Conservation (phyloP, 2,329 filamentous ascomycete species). For the Colletotrichum abscissum region DNA sequence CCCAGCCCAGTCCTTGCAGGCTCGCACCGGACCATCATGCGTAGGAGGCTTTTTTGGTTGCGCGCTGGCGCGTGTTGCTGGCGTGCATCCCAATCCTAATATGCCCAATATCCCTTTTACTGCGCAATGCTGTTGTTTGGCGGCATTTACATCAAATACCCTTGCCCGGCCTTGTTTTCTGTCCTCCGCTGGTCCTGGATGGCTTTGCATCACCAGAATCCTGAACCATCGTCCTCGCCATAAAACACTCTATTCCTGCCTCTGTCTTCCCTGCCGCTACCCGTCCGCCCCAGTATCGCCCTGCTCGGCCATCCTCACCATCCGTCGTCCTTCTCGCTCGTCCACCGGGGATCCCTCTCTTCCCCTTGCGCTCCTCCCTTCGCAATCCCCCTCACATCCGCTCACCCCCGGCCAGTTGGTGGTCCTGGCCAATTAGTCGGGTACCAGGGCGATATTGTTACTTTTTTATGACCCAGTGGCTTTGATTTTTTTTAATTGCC, state of each 20-base stretch:
- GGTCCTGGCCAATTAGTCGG: conserved; percentile 33
- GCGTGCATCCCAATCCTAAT: conserved; percentile 3
- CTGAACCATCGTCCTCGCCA: not conserved
- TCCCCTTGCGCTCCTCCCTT: not conserved
- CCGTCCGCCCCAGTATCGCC: not conserved
- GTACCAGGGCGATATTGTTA: conserved; percentile 28
- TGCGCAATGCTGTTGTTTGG: conserved; percentile 1
- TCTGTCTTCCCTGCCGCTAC: not conserved
- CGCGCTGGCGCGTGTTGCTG: conserved; percentile 5
- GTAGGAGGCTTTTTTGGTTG: conserved; percentile 14
- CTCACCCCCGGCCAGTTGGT: conserved; percentile 4
- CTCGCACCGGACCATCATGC: not conserved
- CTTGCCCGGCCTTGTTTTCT: conserved; percentile 1
- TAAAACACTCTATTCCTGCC: not conserved
- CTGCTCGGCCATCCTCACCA: not conserved
- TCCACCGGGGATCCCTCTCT: not conserved
- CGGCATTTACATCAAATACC: conserved; percentile 4
- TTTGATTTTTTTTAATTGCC: not conserved
- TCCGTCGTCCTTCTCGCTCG: not conserved
- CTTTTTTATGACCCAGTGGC: not conserved
- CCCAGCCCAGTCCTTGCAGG: conserved; percentile 1
- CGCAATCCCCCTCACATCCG: not conserved
- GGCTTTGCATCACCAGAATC: conserved; percentile 5
- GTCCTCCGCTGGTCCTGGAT: conserved; percentile 21
- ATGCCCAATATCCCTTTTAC: conserved; percentile 18